Base-by-base conservation (phyloP, 345 rosid genomes). In the Syzygium jambos region DNA sequence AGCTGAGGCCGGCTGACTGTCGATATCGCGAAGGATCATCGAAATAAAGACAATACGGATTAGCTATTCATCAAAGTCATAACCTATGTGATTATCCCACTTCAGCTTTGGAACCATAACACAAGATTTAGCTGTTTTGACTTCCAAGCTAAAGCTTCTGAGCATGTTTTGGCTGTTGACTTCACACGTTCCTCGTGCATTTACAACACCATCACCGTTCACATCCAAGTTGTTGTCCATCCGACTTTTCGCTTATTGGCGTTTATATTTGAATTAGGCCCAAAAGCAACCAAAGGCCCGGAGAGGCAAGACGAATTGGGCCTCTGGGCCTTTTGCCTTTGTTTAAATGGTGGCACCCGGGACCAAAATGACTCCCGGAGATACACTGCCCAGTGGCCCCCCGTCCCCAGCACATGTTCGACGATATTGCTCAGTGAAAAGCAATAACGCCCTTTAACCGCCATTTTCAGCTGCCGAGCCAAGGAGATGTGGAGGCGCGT, bases 401-500 rank as follows among this genome's bases (percentile, higher is more conserved):
- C 49, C 49, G 27, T 73, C 82, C 86, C 86, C 85, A 90, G 88
- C 85, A 90, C 89, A 29, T 41, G 93, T 89, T 88, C 91, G 94
- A 91, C 92, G 57, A 68, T 87, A 92, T 92, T 91, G 78, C 89
- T 78, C 88, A 78, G 38, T 84, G 89, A 86, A 88, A 86, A 86
- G 84, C 49, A 84, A 59, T 38, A 59, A 51, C 87, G 27, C 83
- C 83, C 80, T 73, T 38, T 38, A 73, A 73, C 82, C 82, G 82
- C 82, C 82, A 73, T 21, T 73, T 73, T 38, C 82, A 73, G 49
- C 49, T 73, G 82, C 82, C 82, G 5, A 73, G 49, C 49, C 41
- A 22, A 65, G 85, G 87, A 91, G 86, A 95, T 97, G 98, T 95
- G 95, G 98, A 95, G 95, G 94, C 95, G 98, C 92, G 92, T 93